A percentile compares a stretch with the other conserved stretches of the same genome.
phyloP scores from a whole-genome alignment of 352 stramenopile genomes.

The Globisporangium carolinianum region DNA sequence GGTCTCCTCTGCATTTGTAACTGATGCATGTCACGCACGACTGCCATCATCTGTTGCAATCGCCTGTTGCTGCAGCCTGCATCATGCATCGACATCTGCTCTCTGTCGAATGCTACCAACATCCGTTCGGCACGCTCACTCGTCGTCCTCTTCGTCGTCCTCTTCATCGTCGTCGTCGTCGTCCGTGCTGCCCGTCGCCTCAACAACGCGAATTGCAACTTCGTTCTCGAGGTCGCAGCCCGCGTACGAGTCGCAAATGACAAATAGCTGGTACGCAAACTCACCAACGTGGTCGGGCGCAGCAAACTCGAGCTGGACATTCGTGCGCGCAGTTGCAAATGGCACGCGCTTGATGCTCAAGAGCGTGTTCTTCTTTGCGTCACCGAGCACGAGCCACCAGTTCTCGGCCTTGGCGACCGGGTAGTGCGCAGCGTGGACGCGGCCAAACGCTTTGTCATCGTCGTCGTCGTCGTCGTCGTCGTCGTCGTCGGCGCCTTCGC shows the following conservation, averaged over 20 bases:
- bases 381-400: conserved; percentile 98
- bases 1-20: too few relatives aligned
- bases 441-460: conserved; percentile 15
- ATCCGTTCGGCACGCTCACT: conserved; percentile 4
- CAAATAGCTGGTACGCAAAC: conserved; percentile 95
- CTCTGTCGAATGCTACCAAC: neutral
- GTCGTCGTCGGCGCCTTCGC: conserved; percentile 93
- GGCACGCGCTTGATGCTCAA: conserved; percentile 97
- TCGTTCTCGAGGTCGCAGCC: conserved; percentile 98
- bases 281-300: conserved; percentile 92
- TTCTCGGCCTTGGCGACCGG: conserved; percentile 93
- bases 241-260: conserved; percentile 99
- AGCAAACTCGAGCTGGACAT: conserved; percentile 94
- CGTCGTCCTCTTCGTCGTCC: conserved; percentile 20
- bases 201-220: conserved; percentile 53
- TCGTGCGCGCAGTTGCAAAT: conserved; percentile 67
- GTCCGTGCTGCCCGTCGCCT: conserved; percentile 30
- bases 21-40: too few relatives aligned
- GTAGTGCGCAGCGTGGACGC: conserved; percentile 73
- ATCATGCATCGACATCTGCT: too few relatives aligned
- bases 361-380: conserved; percentile 93
- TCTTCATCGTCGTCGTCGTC: conserved; percentile 46
- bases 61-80: too few relatives aligned
- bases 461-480: conserved; percentile 69
- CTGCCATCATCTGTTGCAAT: too few relatives aligned